Base-by-base conservation (phyloP, 352 stramenopile genomes). In the Phytopythium litorale region DNA sequence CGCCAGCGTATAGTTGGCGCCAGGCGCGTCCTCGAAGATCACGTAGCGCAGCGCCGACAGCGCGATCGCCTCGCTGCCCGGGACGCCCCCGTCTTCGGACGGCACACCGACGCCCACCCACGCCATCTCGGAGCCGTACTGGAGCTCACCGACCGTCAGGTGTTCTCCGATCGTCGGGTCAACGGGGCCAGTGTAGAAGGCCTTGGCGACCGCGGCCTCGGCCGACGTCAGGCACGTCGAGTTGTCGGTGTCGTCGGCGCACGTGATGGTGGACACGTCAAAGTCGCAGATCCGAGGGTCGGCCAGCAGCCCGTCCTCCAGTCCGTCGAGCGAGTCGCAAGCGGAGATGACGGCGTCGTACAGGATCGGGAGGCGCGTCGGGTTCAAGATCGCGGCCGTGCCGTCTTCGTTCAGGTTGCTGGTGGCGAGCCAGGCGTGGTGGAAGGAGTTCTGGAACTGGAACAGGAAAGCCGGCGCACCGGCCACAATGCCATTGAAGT, bases 81-180 rank as follows among this genome's bases (percentile, higher is more conserved):
- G 62, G 4, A 57, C 38, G 15, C 59, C 66, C 0, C 37, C 70
- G 46, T 75, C 61, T 13, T 64, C 64, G 21, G 68, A 66, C 3
- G 68, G 55, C n/a, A 82, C 69, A 16, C 73, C 76, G 8, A 82
- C 74, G 18, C 71, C 69, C 7, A 63, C 65, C 74, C 74, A 82
- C 25, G 66, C 66, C 19, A 78, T 59, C 62, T 82, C 74, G 15
- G 71, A 79, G 43, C 71, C 74, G 32, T 69, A 82, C 21, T 82
- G 68, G 28, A 68, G 65, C 46, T 79, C 68, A 52, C 74, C 74
- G 40, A 79, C 74, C 9, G 74, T 82, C 55, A 82, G 32, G 42
- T 76, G 68, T 15, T 74, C 60, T 1, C 57, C 63, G 25, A 53
- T 71, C 4, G 35, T 50, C 33, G 52, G 45, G 45, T 82, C 71